Evolutionary conservation across 1,284 basidiomycete genomes (phyloP), one percentile per base, ranked within the genome.

Genomic region (Microbotryomycetes sp.): DNA sequence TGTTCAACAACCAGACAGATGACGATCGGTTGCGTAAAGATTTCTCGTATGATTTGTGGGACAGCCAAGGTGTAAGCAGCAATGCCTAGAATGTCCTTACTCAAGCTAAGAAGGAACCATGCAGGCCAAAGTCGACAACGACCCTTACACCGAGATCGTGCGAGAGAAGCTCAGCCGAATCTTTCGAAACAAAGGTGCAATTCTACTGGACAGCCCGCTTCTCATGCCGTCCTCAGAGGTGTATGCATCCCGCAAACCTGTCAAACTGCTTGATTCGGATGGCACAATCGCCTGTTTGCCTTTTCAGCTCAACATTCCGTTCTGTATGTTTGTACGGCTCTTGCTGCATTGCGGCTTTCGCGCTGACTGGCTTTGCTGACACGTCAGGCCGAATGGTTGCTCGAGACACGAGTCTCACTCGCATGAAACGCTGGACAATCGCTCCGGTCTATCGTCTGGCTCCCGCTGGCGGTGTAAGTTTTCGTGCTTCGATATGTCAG

Each of bases 391-490:
- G 71, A 6, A 70, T 71, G 63, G 65, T 73, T 6, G 72, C 72
- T 12, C 66, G 72, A 25, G 70, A 73, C 19, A 55, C 67, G 3
- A 56, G 65, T 0, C 57, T 71, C 15, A 69, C 64, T 25, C 70
- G 72, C 19, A 56, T 73, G 32, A 73, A 73, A 50, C 64, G 71
- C 3, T 73, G 69, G 67, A 70, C 66, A 6, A 70, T 71, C 49
- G 68, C 66, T 3, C 68, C 68, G 4, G 63, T 71, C 26, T 71
- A 65, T 31, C 60, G 70, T 6, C 49, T 49, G 1, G 47, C 65
- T 0, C 31, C 57, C 0, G 70, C 60, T 3, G 70, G 67, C 26
- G 68, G 70, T 2, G 61, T 67, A 23, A 36, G 64, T 56, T 23
- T 1, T 9, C 6, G 6, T 29, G 0, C 3, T n/a, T n/a, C n/a